Evolutionary conservation across 176 grass and related monocot genomes (phyloP).

Genomic region (Puccinellia tenuiflora): DNA sequence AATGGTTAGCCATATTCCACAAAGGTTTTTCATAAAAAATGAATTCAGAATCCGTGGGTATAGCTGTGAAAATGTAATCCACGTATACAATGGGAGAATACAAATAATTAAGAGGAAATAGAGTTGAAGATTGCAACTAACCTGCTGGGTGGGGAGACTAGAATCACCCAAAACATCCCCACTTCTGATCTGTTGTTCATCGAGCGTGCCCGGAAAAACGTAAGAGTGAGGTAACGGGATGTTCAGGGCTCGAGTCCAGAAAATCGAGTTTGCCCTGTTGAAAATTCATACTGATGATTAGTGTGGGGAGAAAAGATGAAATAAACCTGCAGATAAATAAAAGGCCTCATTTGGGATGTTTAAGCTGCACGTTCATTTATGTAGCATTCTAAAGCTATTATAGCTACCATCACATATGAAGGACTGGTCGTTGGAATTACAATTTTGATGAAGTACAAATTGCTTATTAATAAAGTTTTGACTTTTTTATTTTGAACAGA

Average conservation of each 20-base stretch:
- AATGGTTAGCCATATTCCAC: not conserved
- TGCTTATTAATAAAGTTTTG: not conserved
- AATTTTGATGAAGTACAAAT: not conserved
- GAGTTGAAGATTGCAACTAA: constrained; percentile 21
- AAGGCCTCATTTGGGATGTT: not conserved
- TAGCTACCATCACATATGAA: not conserved
- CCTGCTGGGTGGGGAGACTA: not conserved
- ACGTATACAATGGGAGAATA: not conserved
- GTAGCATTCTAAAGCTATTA: not conserved
- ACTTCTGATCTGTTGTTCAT: constrained; percentile 12
- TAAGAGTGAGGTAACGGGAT: constrained; percentile 77
- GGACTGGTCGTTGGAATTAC: not conserved
- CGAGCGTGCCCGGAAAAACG: constrained; percentile 49
- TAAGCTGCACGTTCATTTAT: not conserved
- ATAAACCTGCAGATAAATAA: not conserved
- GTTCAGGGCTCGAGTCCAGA: constrained; percentile 91
- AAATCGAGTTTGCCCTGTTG: constrained; percentile 89
- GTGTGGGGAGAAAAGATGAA: not conserved
- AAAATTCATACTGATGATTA: constrained; percentile 6
- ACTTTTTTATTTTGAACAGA: not conserved
- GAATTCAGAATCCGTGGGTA: not conserved
- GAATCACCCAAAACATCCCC: not conserved
- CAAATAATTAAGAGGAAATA: constrained; percentile 3
- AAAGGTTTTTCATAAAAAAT: not conserved
- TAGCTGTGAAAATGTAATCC: not conserved